These are phyloP conservation scores for Acer saccharum DNA, from an alignment of 345 rosid genomes.

Conservation along the genomic window DNA sequence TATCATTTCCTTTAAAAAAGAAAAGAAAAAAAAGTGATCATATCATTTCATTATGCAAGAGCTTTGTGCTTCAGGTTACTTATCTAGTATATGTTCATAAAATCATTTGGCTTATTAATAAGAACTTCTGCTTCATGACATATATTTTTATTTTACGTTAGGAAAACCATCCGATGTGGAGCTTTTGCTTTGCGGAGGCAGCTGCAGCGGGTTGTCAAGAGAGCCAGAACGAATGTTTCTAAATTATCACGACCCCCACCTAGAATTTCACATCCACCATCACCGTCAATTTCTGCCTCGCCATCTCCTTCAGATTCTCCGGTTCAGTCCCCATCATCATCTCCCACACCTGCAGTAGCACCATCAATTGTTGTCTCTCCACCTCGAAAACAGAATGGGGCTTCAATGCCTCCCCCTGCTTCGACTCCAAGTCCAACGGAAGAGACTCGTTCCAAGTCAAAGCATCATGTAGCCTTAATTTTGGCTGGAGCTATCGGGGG, in stretches of 20 bases:
- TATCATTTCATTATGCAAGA: neutral
- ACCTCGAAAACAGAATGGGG: constrained; percentile 21
- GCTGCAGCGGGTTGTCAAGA: constrained; percentile 34
- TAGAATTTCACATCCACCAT: constrained; percentile 25
- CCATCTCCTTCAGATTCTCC: constrained; percentile 37
- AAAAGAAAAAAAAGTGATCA: no score
- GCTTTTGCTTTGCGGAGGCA: constrained; percentile 38
- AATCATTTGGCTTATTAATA: neutral
- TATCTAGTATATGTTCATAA: neutral
- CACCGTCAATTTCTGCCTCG: constrained; percentile 42
- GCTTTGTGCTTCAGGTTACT: neutral
- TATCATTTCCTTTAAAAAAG: neutral
- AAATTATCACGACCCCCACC: constrained; percentile 25
- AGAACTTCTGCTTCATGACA: constrained; percentile 10
- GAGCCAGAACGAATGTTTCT: constrained; percentile 2
- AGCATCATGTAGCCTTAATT: constrained; percentile 32
- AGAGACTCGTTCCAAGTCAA: constrained; percentile 26
- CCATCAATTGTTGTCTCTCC: constrained; percentile 17
- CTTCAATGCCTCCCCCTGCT: constrained; percentile 33
- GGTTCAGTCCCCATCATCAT: constrained; percentile 26
- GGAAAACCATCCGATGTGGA: constrained; percentile 34
- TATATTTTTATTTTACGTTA: constrained; percentile 18
- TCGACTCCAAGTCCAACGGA: constrained; percentile 29
- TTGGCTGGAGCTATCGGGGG: constrained; percentile 49
- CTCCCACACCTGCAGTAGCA: constrained; percentile 36